These are phyloP conservation scores for Actinomortierella wolfii DNA, from an alignment of 371 early-diverging fungal genomes.

Conservation along the genomic window DNA sequence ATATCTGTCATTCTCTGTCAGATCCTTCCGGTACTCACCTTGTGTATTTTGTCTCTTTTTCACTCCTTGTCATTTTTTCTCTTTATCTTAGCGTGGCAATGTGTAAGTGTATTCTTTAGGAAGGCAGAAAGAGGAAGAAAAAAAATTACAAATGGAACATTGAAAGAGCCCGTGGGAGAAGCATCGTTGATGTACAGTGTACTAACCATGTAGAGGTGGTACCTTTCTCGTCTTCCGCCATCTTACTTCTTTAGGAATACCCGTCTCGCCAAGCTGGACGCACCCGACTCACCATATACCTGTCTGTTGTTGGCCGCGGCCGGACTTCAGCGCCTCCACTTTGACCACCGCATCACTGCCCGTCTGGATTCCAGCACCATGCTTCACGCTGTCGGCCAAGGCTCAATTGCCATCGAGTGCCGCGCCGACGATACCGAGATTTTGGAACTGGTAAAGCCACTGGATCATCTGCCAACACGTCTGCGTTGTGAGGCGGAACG, in stretches of 20 bases:
- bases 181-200: not conserved
- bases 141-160: not conserved
- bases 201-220: not conserved
- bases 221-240: not conserved
- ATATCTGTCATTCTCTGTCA: no score
- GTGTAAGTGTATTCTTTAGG: no score
- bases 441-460: slow-evolving; percentile 51
- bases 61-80: slow-evolving; percentile 1
- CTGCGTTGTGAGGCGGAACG: slow-evolving; percentile 84
- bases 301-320: slow-evolving; percentile 92
- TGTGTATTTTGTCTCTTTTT: not conserved
- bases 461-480: slow-evolving; percentile 73
- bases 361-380: slow-evolving; percentile 65
- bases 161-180: no score
- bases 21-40: not conserved
- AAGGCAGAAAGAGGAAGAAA: not conserved
- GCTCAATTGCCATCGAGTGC: slow-evolving; percentile 90
- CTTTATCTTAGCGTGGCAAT: not conserved
- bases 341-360: slow-evolving; percentile 73
- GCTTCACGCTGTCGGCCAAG: slow-evolving; percentile 95
- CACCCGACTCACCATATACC: slow-evolving; percentile 68
- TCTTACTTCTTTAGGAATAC: slow-evolving; percentile 61
- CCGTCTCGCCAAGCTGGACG: slow-evolving; percentile 90
- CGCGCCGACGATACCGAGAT: slow-evolving; percentile 67
- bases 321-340: slow-evolving; percentile 78